Evolutionary conservation across 192 early-diverging fungal genomes (phyloP).

Genomic region (Mortierella claussenii): DNA sequence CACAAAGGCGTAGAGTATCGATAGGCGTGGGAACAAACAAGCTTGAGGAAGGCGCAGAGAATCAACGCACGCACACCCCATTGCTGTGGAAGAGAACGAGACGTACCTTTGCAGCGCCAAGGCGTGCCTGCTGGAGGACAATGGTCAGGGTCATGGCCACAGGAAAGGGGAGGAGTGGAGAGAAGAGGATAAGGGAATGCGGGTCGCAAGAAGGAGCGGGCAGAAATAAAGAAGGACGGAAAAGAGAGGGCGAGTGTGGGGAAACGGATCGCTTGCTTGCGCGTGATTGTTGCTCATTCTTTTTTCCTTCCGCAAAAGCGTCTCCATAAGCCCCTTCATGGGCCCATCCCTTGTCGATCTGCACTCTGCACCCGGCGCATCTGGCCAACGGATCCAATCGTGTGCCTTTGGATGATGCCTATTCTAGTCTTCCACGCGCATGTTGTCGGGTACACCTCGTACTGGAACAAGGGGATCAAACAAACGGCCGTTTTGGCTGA

Average conservation of each 20-base stretch:
- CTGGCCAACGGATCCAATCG: not conserved
- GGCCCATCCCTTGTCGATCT: not conserved
- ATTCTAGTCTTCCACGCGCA: not conserved
- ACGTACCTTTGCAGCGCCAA: slow-evolving; percentile 38
- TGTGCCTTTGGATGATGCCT: not conserved
- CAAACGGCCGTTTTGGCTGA: too few relatives aligned
- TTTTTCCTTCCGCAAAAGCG: slow-evolving; percentile 3
- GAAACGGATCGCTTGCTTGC: not conserved
- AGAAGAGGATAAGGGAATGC: too few relatives aligned
- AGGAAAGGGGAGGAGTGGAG: not conserved
- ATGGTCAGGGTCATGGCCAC: slow-evolving; percentile 45
- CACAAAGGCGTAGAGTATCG: not conserved
- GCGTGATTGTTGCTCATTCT: slow-evolving; percentile 1
- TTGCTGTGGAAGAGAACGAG: not conserved
- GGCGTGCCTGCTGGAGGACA: slow-evolving; percentile 40
- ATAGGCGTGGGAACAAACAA: slow-evolving; percentile 11
- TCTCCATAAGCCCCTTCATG: slow-evolving; percentile 2
- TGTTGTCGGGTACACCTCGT: too few relatives aligned
- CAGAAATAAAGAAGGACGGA: too few relatives aligned
- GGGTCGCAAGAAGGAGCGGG: too few relatives aligned
- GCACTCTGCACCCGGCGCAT: not conserved
- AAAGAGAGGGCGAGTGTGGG: not conserved
- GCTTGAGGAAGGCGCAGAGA: too few relatives aligned
- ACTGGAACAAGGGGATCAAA: too few relatives aligned
- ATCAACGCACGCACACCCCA: too few relatives aligned